A percentile compares a stretch with the other conserved stretches of the same genome.
Conservation (phyloP, 2,329 filamentous ascomycete species). For the Fusarium napiforme region DNA sequence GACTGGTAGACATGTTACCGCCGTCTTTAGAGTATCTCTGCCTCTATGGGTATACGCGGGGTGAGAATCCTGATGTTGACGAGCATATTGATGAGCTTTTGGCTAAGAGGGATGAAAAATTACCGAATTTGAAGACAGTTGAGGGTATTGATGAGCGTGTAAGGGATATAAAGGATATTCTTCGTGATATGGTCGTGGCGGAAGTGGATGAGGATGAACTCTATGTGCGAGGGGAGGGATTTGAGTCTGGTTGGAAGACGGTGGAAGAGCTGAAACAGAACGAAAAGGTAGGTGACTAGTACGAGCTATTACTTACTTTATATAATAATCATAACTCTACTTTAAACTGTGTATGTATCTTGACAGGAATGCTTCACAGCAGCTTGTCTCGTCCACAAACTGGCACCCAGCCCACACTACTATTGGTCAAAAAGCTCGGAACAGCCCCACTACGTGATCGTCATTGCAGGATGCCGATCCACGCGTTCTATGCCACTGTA, state of each 20-base stretch:
- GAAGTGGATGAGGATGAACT: background rate
- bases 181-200: background rate
- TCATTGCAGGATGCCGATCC: background rate
- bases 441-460: background rate
- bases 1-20: background rate
- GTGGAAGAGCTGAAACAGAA: background rate
- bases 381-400: background rate
- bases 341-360: background rate
- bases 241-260: background rate
- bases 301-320: rapidly evolving
- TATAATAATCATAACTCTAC: rapidly evolving
- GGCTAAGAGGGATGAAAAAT: background rate
- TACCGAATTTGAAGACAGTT: background rate
- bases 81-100: background rate
- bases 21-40: background rate
- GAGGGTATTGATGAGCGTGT: background rate
- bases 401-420: too few relatives aligned
- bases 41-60: background rate
- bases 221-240: background rate
- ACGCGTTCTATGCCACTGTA: background rate
- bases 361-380: background rate
- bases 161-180: background rate
- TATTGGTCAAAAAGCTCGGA: background rate
- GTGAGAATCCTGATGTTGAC: background rate
- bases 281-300: rapidly evolving